A percentile compares a stretch with the other conserved stretches of the same genome.
Conservation (phyloP, 192 early-diverging fungal genomes). For the Chytriomyces confervae region DNA sequence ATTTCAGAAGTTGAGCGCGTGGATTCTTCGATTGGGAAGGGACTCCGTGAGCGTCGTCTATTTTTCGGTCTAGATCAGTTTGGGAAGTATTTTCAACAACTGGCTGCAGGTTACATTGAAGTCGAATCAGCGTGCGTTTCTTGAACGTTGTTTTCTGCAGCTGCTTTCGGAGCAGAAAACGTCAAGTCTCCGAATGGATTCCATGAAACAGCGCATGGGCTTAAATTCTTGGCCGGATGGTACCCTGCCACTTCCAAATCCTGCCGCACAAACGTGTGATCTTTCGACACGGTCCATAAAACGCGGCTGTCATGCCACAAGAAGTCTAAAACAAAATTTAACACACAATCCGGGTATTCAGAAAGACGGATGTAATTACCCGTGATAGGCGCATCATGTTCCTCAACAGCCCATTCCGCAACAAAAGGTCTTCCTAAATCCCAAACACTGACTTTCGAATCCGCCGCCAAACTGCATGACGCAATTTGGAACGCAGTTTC, state of each 20-base stretch:
- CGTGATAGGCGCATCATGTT: constrained; percentile 73
- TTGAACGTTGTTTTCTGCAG: too few species aligned
- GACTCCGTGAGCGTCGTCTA: too few species aligned
- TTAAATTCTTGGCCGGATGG: constrained; percentile 54
- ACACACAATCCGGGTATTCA: neutral
- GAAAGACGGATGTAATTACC: constrained; percentile 44
- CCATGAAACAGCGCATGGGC: constrained; percentile 63
- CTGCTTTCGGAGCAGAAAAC: constrained; percentile 50
- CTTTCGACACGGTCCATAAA: constrained; percentile 78
- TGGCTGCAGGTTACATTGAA: too few species aligned
- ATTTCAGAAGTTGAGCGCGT: too few species aligned
- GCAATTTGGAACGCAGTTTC: constrained; percentile 64
- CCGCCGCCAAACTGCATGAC: constrained; percentile 66
- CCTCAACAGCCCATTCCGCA: constrained; percentile 68
- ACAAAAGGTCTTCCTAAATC: constrained; percentile 74
- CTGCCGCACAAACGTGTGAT: constrained; percentile 72
- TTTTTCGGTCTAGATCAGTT: too few species aligned
- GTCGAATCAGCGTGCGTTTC: too few species aligned
- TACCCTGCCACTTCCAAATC: constrained; percentile 56
- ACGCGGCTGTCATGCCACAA: constrained; percentile 67
- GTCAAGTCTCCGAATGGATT: constrained; percentile 70
- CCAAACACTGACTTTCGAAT: constrained; percentile 73
- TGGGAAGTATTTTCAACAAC: too few species aligned
- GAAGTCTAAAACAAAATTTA: constrained; percentile 54
- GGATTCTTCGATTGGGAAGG: too few species aligned